Percentiles rank a stretch among this genome's conserved stretches.
Evolutionary conservation across 345 rosid species (phyloP).

Genomic region (Geranium rotundifolium): DNA sequence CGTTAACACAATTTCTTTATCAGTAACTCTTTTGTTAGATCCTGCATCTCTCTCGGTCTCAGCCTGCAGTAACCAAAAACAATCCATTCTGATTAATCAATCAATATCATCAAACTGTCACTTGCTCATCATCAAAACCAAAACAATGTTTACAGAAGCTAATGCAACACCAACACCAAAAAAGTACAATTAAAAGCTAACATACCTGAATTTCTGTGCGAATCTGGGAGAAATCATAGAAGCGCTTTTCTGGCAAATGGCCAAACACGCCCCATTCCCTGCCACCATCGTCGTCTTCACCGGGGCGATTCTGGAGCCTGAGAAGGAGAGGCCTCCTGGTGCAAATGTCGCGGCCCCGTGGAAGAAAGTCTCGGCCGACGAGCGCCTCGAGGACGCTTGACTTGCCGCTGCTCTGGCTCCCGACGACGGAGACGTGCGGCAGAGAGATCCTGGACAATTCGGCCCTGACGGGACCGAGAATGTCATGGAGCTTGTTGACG

Average conservation of each 20-base stretch:
- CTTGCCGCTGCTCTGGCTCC: slow-evolving; percentile 49
- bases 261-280: slow-evolving; percentile 35
- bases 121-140: too few species aligned
- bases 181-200: not conserved
- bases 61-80: slow-evolving; percentile 25
- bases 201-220: slow-evolving; percentile 32
- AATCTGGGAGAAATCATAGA: slow-evolving; percentile 24
- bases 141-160: too few species aligned
- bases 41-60: slow-evolving; percentile 62
- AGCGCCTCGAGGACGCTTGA: slow-evolving; percentile 39
- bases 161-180: too few species aligned
- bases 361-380: slow-evolving; percentile 40
- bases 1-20: slow-evolving; percentile 42
- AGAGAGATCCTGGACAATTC: slow-evolving; percentile 19
- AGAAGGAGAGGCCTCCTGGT: slow-evolving; percentile 31
- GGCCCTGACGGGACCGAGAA: slow-evolving; percentile 15
- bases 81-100: not conserved
- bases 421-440: slow-evolving; percentile 47
- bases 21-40: slow-evolving; percentile 47
- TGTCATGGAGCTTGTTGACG: slow-evolving; percentile 26
- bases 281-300: slow-evolving; percentile 7
- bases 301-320: slow-evolving; percentile 20
- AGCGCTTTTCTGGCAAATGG: slow-evolving; percentile 26
- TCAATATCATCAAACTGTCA: too few species aligned
- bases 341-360: slow-evolving; percentile 36